Base-by-base conservation (phyloP, 805 yeast genomes). In the Komagataella phaffii region DNA sequence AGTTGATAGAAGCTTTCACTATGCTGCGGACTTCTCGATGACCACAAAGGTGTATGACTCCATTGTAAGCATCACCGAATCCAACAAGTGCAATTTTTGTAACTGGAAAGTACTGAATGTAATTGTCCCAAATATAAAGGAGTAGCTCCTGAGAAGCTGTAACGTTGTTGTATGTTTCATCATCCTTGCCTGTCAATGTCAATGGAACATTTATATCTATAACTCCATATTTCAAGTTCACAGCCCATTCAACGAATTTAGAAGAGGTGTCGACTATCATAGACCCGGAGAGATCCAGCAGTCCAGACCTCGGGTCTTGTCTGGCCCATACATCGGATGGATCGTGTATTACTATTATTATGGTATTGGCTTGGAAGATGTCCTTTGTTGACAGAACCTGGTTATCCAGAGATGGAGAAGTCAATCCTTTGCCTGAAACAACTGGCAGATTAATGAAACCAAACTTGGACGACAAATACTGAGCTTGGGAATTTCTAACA, bases 261-360 rank as follows among this genome's bases (percentile, higher is more conserved):
- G 79, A 62, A 0, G 91, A 81, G 46, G 88, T 82, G 59, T 89
- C 96, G 47, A 86, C 77, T 18, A 88, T 76, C 3, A 86, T 76
- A 2, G 96, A 81, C 0, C 85, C 77, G 48, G 79, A 75, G 14
- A 89, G 73, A 56, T 87, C 88, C 44, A 91, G 77, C 49, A 77
- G 73, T 6, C 98, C 98, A 7, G 85, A 79, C 4, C 81, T 65
- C 0, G 96, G 87, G 62, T 88, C 89, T 45, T 83, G 70, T 57
- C 83, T 80, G 1, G 95, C 96, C 96, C 96, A 89, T 6, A 93
- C 75, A 53, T 88, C 90, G 6, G 96, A 87, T 2, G 97, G 88
- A 60, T 90, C 98, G 65, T 90, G 98, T 17, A 90, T 79, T 6
- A 87, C 64, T 7, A 91, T 69, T 7, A 89, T 68, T 5, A 90